These are phyloP conservation scores for Alternaria consortialis DNA, from an alignment of 2,329 filamentous ascomycete species.

Conservation along the genomic window DNA sequence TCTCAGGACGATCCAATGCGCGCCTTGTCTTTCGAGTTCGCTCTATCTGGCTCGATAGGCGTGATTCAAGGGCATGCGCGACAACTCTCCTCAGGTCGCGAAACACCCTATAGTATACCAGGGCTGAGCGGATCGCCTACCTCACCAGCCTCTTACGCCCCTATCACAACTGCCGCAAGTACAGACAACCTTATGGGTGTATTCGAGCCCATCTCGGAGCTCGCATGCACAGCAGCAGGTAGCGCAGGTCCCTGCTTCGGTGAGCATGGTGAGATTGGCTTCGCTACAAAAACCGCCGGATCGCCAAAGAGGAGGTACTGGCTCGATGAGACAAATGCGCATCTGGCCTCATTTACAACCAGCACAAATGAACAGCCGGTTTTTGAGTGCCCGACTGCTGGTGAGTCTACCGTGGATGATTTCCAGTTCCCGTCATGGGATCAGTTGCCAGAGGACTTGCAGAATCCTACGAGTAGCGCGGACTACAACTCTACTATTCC, in stretches of 20 bases:
- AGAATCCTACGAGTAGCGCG: conserved; percentile 35
- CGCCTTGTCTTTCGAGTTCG: conserved; percentile 35
- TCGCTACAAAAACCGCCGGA: conserved; percentile 12
- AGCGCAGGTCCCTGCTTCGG: conserved; percentile 29
- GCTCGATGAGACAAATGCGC: conserved; percentile 11
- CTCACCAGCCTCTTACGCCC: conserved; percentile 23
- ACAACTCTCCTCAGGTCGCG: conserved; percentile 22
- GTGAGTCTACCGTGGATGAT: conserved; percentile 14
- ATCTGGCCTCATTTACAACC: conserved; percentile 8
- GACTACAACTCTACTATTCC: conserved; percentile 27
- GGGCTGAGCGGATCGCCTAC: conserved; percentile 29
- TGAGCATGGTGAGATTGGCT: conserved; percentile 35
- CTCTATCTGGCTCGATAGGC: conserved; percentile 35
- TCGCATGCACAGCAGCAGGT: conserved; percentile 23
- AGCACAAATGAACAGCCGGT: background rate
- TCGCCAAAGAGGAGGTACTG: conserved; percentile 20
- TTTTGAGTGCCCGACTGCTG: conserved; percentile 11
- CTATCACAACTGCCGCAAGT: conserved; percentile 16
- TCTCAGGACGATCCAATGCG: conserved; percentile 22
- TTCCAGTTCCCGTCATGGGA: conserved; percentile 43
- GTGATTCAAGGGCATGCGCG: conserved; percentile 23
- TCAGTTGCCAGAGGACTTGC: conserved; percentile 35
- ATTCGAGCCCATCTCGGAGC: conserved; percentile 32
- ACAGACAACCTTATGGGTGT: conserved; percentile 17
- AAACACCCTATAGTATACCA: conserved; percentile 26